Evolutionary conservation across 257 asterid species (phyloP).

Genomic region (Buddleja alternifolia): DNA sequence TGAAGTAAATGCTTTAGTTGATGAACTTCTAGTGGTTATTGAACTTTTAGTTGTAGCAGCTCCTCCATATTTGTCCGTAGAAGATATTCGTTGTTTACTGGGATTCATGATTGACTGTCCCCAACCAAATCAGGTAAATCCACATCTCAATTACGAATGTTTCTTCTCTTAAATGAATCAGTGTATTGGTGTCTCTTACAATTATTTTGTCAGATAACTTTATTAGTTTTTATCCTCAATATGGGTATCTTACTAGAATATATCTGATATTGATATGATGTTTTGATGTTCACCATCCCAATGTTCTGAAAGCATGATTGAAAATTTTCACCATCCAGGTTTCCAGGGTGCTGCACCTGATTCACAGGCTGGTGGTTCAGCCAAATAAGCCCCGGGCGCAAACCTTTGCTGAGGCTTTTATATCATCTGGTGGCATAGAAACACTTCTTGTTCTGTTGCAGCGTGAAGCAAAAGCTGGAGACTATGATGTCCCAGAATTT

Average conservation of each 20-base stretch:
- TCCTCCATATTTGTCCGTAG: constrained; percentile 75
- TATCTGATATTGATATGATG: constrained; percentile 2
- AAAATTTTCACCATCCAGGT: constrained; percentile 64
- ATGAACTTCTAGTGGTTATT: constrained; percentile 94
- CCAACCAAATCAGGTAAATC: constrained; percentile 90
- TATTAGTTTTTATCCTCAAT: too few relatives aligned
- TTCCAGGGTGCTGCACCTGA: constrained; percentile 88
- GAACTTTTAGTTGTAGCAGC: constrained; percentile 93
- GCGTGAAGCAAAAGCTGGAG: constrained; percentile 95
- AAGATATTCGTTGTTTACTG: constrained; percentile 86
- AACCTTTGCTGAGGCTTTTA: constrained; percentile 88
- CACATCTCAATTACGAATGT: neutral
- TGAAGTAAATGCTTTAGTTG: constrained; percentile 97
- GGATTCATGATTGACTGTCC: constrained; percentile 98
- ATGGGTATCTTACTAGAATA: too few relatives aligned
- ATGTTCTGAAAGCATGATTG: constrained; percentile 23
- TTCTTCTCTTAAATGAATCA: constrained; percentile 13
- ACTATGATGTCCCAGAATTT: constrained; percentile 55
- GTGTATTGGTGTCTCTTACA: constrained; percentile 6
- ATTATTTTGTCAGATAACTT: constrained; percentile 16
- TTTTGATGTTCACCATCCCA: neutral
- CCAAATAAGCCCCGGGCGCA: constrained; percentile 88
- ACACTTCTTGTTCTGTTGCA: constrained; percentile 95
- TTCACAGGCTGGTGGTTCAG: constrained; percentile 91
- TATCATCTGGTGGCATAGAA: constrained; percentile 92